phyloP scores from a whole-genome alignment of 768 basidiomycete species.

The Podaxis sp. region DNA sequence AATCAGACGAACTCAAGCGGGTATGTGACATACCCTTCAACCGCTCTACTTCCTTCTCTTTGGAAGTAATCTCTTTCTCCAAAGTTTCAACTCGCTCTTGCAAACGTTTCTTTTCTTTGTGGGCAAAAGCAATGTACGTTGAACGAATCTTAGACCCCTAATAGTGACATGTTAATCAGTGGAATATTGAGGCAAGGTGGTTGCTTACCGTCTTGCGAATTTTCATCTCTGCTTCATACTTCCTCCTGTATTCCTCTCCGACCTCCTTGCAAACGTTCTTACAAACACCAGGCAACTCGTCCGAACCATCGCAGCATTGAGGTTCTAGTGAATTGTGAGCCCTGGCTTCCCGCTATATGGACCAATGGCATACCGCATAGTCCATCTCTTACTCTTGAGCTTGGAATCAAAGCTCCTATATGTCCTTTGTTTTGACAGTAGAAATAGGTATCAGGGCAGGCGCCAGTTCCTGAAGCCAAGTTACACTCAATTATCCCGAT shows the following conservation, averaged over 20 bases:
- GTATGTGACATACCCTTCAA: conserved; percentile 50
- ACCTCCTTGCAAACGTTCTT: conserved; percentile 71
- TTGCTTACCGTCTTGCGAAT: conserved; percentile 69
- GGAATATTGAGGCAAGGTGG: not conserved
- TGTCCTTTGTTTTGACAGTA: conserved; percentile 89
- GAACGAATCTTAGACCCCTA: conserved; percentile 91
- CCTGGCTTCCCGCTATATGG: not conserved
- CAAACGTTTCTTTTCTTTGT: conserved; percentile 84
- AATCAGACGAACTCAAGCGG: not conserved
- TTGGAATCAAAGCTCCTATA: conserved; percentile 71
- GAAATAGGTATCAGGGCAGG: conserved; percentile 73
- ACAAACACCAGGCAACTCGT: conserved; percentile 82
- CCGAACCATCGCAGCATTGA: conserved; percentile 94
- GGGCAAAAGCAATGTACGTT: conserved; percentile 82
- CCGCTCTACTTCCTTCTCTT: conserved; percentile 69
- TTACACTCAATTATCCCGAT: not conserved
- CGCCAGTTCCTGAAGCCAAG: conserved; percentile 63
- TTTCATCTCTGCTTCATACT: conserved; percentile 71
- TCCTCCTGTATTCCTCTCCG: conserved; percentile 64
- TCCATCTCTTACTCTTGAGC: conserved; percentile 86
- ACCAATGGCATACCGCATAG: conserved; percentile 71
- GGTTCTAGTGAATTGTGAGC: conserved; percentile 50
- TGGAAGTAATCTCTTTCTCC: conserved; percentile 51
- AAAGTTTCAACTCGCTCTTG: conserved; percentile 56
- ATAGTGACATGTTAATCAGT: not conserved